A percentile compares a stretch with the other conserved stretches of the same genome.
These are phyloP conservation scores for Knoxia roxburghii DNA, from an alignment of 257 asterid genomes.

Conservation along the genomic window DNA sequence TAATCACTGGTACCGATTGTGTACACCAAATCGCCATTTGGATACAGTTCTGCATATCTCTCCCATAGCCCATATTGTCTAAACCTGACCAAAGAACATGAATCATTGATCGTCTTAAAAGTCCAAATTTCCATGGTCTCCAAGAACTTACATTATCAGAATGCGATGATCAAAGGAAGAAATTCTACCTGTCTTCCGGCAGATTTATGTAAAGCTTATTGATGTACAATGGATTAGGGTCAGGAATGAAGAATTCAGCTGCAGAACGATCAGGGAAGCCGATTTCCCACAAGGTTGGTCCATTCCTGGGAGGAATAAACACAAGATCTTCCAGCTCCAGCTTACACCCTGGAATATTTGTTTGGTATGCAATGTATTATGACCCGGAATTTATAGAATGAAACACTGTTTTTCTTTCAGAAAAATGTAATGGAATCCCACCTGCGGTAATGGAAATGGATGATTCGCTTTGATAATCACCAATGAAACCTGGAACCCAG, in stretches of 20 bases:
- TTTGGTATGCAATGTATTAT: background rate
- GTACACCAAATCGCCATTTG: conserved; percentile 55
- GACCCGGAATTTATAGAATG: background rate
- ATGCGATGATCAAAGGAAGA: background rate
- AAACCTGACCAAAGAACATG: conserved; percentile 44
- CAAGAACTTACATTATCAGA: no score
- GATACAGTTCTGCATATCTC: conserved; percentile 66
- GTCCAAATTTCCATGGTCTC: no score
- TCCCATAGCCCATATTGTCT: conserved; percentile 93
- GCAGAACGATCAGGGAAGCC: conserved; percentile 90
- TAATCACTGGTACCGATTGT: conserved; percentile 62
- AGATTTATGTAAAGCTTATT: conserved; percentile 54
- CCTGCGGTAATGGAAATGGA: conserved; percentile 58
- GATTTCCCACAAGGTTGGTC: conserved; percentile 89
- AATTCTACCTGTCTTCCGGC: conserved; percentile 58
- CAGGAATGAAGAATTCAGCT: conserved; percentile 71
- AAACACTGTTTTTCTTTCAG: no score
- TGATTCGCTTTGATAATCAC: conserved; percentile 53
- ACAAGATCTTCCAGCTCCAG: conserved; percentile 50
- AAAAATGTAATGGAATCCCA: background rate
- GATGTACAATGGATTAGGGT: conserved; percentile 61
- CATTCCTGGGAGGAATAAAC: conserved; percentile 58
- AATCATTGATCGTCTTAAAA: no score
- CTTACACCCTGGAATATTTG: conserved; percentile 33
- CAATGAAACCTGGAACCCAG: conserved; percentile 78